Evolutionary conservation across 192 early-diverging fungal genomes (phyloP).

Genomic region (Mortierella alpina): DNA sequence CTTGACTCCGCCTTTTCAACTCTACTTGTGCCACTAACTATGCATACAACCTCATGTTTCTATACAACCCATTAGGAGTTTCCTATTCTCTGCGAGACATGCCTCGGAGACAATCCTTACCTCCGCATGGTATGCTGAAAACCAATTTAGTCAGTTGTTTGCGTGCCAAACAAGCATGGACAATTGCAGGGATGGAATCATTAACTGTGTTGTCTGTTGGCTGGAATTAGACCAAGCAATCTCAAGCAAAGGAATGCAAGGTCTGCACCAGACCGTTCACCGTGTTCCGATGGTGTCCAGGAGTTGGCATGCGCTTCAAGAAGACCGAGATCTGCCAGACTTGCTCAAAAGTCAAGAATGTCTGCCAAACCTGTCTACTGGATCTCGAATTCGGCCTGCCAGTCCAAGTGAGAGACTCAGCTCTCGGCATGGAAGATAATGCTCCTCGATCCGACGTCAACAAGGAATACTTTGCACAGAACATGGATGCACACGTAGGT

Average conservation of each 20-base stretch:
- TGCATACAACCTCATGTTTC: neutral
- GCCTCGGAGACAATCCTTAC: conserved; percentile 97
- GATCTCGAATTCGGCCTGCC: conserved; percentile 97
- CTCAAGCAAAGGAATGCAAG: conserved; percentile 82
- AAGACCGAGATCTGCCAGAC: conserved; percentile 99
- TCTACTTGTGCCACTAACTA: neutral
- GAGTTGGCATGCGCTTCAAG: conserved; percentile 94
- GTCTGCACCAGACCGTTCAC: conserved; percentile 94
- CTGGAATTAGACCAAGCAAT: conserved; percentile 68
- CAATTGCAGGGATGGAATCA: neutral
- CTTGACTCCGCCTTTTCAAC: neutral
- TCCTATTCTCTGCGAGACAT: conserved; percentile 96
- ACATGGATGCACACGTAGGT: conserved; percentile 73
- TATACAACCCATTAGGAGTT: conserved; percentile 64
- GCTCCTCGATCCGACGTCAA: conserved; percentile 90
- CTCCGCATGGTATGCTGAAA: conserved; percentile 88
- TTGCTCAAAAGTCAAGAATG: conserved; percentile 98
- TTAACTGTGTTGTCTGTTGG: neutral
- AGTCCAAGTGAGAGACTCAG: conserved; percentile 92
- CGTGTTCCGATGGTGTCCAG: conserved; percentile 96
- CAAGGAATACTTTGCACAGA: conserved; percentile 87
- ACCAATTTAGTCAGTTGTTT: no score
- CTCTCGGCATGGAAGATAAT: conserved; percentile 77
- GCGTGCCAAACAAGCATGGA: neutral
- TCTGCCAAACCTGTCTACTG: conserved; percentile 96